Base-by-base conservation (phyloP, 495 filamentous ascomycete species). In the Podospora appendiculata region DNA sequence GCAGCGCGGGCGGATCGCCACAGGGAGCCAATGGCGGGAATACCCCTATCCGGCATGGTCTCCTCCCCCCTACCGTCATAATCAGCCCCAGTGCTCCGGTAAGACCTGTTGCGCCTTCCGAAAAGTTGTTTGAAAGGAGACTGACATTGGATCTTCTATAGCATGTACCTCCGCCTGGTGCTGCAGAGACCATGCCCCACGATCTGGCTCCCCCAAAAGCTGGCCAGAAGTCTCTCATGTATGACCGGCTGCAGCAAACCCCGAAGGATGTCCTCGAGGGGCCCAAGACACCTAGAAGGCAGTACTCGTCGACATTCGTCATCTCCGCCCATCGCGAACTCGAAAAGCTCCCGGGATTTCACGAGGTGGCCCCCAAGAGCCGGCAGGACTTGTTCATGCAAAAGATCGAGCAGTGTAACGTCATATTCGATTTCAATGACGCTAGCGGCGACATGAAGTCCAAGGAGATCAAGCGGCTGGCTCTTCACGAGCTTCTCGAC, bases 351-450 rank as follows among this genome's bases (percentile, higher is more conserved):
- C 90, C 91, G 1, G 92, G 93, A n/a, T 99, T 99, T 73, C 93
- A 97, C 65, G 93, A 99, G 70, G 93, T 97, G 45, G 86, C 92
- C 9, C 94, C 93, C 16, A 91, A 95, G 57, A 82, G 90, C 36
- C 86, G 93, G 48, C 92, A 99, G 72, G 93, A 97, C 41, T 79
- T 99, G 14, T 99, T 99, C 73, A 96, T 99, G 92, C 90, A 97
- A 68, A 99, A 99, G 79, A 94, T 99, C 62, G 93, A 97, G 63
- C 93, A 99, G 70, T 99, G 93, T 76, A 99, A 99, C 64, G 94
- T 99, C 70, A 99, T 99, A 59, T 99, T 99, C 62, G 93, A 99
- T 69, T 99, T 99, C 74, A 99, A 96, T 69, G 93, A 99, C 64
- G 90, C 94, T 39, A 94, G 89, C 54, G 91, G 85, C 48, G 93